Conservation (phyloP, 2,329 filamentous ascomycete species). For the Drechslera avenae region DNA sequence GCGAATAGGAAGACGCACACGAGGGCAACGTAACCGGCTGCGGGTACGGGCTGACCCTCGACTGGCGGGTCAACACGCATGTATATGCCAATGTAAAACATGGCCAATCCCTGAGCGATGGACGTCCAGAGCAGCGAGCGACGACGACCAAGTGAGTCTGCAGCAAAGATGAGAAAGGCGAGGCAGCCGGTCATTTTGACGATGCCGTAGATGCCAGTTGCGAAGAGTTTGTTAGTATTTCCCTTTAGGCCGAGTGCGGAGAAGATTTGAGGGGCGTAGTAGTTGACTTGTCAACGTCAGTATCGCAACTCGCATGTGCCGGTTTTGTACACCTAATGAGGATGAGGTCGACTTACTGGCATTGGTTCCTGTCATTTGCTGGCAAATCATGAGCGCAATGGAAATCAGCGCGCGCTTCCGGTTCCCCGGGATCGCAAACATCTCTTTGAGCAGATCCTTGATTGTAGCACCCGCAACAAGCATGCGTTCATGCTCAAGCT, state of each 20-base stretch:
- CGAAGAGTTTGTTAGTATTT: constrained; percentile 67
- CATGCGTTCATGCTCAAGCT: constrained; percentile 60
- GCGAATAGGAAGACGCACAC: constrained; percentile 76
- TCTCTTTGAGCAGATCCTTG: constrained; percentile 48
- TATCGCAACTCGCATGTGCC: not conserved
- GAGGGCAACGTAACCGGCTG: constrained; percentile 72
- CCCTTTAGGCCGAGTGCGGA: constrained; percentile 64
- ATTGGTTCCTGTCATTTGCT: constrained; percentile 70
- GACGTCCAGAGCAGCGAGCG: constrained; percentile 68
- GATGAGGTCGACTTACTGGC: constrained; percentile 25
- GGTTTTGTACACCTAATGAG: constrained; percentile 63
- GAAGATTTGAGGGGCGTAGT: constrained; percentile 75
- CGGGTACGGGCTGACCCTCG: constrained; percentile 59
- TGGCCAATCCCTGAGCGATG: constrained; percentile 64
- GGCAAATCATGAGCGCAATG: constrained; percentile 68
- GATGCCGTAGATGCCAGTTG: constrained; percentile 75
- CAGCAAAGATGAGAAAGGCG: constrained; percentile 68
- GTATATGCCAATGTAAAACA: constrained; percentile 76
- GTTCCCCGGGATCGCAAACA: constrained; percentile 56
- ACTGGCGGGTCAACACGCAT: constrained; percentile 66
- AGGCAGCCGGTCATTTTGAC: constrained; percentile 70
- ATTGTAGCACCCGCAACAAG: constrained; percentile 58
- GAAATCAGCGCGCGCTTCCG: constrained; percentile 68
- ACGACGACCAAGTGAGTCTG: constrained; percentile 71
- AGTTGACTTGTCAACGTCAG: constrained; percentile 50